A percentile compares a stretch with the other conserved stretches of the same genome.
These are phyloP conservation scores for Capsella bursapastoris DNA, from an alignment of 345 rosid species.

Conservation along the genomic window DNA sequence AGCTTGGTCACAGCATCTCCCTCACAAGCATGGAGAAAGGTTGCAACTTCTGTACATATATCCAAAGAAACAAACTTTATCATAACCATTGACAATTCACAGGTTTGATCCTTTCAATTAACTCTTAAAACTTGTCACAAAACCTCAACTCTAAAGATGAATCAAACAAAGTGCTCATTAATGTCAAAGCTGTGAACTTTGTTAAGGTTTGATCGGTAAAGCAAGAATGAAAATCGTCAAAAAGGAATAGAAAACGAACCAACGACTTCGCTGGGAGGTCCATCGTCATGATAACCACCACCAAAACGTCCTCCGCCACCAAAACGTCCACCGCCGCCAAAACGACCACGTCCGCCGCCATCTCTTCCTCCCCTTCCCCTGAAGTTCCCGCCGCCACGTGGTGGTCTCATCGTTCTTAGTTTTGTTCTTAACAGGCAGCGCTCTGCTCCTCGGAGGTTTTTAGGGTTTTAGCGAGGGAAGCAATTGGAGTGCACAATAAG, in stretches of 20 bases:
- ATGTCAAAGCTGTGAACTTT: background rate
- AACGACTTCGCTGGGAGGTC: slow-evolving; percentile 88
- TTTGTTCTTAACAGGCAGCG: background rate
- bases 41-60: slow-evolving; percentile 84
- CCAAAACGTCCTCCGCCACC: slow-evolving; percentile 50
- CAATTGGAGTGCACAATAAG: background rate
- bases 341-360: slow-evolving; percentile 50
- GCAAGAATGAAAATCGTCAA: slow-evolving; percentile 9
- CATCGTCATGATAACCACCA: slow-evolving; percentile 67
- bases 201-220: background rate
- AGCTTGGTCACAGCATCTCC: slow-evolving; percentile 97
- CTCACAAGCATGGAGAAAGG: slow-evolving; percentile 87
- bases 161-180: background rate
- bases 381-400: slow-evolving; percentile 70
- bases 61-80: slow-evolving; percentile 61
- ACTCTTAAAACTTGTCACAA: background rate
- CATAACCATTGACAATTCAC: slow-evolving; percentile 58
- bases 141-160: background rate
- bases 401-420: slow-evolving; percentile 55
- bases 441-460: slow-evolving; percentile 34
- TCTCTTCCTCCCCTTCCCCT: slow-evolving; percentile 68
- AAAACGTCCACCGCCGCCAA: slow-evolving; percentile 40
- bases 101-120: slow-evolving; percentile 3
- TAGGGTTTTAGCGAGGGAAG: slow-evolving; percentile 25
- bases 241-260: slow-evolving; percentile 45